phyloP scores from a whole-genome alignment of 2,329 filamentous ascomycete species.

The Colletotrichum somersetense region DNA sequence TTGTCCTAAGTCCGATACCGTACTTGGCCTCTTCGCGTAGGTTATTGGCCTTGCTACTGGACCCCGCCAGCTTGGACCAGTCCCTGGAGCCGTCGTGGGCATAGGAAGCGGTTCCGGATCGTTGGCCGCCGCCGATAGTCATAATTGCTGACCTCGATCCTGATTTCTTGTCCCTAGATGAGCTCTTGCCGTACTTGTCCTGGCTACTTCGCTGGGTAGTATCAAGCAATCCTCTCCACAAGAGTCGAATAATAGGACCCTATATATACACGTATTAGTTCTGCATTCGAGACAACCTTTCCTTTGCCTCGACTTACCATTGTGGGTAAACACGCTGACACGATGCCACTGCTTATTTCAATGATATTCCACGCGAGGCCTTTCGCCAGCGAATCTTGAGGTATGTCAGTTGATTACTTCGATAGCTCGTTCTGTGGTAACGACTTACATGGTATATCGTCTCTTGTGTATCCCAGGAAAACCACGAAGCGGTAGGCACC shows the following conservation, averaged over 20 bases:
- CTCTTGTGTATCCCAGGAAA: constrained; percentile 25
- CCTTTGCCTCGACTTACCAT: not conserved
- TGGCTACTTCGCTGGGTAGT: constrained; percentile 23
- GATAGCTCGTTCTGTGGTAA: accelerated
- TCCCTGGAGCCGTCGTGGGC: constrained; percentile 15
- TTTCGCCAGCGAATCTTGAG: constrained; percentile 23
- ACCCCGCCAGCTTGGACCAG: constrained; percentile 24
- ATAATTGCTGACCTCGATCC: constrained; percentile 13
- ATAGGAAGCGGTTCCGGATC: constrained; percentile 22
- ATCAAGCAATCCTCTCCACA: constrained; percentile 36
- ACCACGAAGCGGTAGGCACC: constrained; percentile 35
- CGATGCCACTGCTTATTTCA: constrained; percentile 38
- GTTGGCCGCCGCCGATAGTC: constrained; percentile 34
- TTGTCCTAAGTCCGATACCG: constrained; percentile 43
- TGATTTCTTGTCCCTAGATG: constrained; percentile 28
- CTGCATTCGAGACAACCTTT: no score
- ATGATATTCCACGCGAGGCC: constrained; percentile 38
- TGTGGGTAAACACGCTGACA: constrained; percentile 35
- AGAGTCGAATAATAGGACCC: constrained; percentile 28
- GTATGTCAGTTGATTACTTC: not conserved
- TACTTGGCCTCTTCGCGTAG: constrained; percentile 36
- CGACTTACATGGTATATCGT: constrained; percentile 34
- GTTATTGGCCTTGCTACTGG: not conserved
- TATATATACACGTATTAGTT: not conserved
- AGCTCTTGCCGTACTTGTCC: constrained; percentile 7